These are phyloP conservation scores for Cotoneaster glaucophyllus DNA, from an alignment of 306 rosid species.

Conservation along the genomic window DNA sequence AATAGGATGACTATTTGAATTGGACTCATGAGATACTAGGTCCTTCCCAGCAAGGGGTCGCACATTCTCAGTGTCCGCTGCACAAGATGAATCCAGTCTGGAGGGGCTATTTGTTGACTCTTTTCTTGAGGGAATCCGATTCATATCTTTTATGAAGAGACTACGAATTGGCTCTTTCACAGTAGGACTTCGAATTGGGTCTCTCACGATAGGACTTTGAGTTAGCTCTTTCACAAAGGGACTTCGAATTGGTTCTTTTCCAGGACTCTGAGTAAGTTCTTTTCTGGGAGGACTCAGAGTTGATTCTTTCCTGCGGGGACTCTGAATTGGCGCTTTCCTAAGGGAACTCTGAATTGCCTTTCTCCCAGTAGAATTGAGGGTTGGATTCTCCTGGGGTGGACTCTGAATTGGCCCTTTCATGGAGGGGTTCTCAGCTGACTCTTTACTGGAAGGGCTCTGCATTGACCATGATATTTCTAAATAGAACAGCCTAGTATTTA, in stretches of 20 bases:
- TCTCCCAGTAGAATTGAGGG: background rate
- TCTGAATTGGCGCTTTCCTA: too few species aligned
- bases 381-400: constrained; percentile 13
- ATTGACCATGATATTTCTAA: constrained; percentile 7
- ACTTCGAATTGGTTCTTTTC: too few species aligned
- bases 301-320: too few species aligned
- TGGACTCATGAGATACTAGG: constrained; percentile 20
- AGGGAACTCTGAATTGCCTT: too few species aligned
- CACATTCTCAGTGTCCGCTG: constrained; percentile 19
- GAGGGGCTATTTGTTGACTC: constrained; percentile 28
- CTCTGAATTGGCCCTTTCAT: constrained; percentile 20
- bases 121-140: constrained; percentile 22
- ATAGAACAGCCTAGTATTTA: background rate
- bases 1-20: constrained; percentile 21
- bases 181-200: constrained; percentile 17
- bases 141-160: constrained; percentile 18
- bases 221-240: too few species aligned
- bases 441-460: constrained; percentile 17
- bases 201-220: too few species aligned
- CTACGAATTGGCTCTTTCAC: constrained; percentile 1
- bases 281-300: too few species aligned
- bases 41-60: constrained; percentile 14
- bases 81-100: constrained; percentile 21
- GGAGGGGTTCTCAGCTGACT: constrained; percentile 19
- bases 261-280: too few species aligned